A percentile compares a stretch with the other conserved stretches of the same genome.
Conservation (phyloP, 192 early-diverging fungal genomes). For the Linnemannia elongata region DNA sequence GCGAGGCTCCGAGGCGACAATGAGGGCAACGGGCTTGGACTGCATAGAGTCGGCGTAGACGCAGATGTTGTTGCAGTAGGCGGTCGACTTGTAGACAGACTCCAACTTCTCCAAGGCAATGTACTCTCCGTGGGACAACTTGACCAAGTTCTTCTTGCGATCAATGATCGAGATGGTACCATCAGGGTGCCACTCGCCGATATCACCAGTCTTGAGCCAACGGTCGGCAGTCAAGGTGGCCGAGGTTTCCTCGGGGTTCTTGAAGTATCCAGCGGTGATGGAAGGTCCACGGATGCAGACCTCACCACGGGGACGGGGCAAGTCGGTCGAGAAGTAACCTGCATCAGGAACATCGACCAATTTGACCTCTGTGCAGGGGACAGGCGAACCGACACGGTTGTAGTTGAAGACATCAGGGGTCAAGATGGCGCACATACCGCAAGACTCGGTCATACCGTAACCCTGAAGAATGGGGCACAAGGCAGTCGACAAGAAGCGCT, state of each 20-base stretch:
- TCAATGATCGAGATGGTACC: constrained; percentile 91
- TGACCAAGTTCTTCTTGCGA: constrained; percentile 95
- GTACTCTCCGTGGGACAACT: constrained; percentile 91
- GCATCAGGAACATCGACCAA: constrained; percentile 81
- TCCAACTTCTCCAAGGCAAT: constrained; percentile 97
- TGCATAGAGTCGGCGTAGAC: constrained; percentile 82
- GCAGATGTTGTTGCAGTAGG: constrained; percentile 83
- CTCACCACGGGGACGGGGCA: constrained; percentile 82
- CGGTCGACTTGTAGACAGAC: constrained; percentile 84
- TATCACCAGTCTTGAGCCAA: constrained; percentile 93
- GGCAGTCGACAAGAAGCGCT: constrained; percentile 82
- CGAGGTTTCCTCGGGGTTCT: constrained; percentile 74
- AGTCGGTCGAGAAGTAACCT: constrained; percentile 70
- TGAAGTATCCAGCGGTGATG: constrained; percentile 86
- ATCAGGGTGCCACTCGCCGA: constrained; percentile 85
- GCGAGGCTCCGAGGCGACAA: constrained; percentile 75
- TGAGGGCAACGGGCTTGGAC: constrained; percentile 80
- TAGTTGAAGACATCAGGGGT: constrained; percentile 70
- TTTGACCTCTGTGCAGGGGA: constrained; percentile 83
- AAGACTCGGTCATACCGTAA: constrained; percentile 90
- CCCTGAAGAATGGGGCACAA: constrained; percentile 90
- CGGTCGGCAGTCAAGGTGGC: constrained; percentile 81
- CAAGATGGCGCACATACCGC: constrained; percentile 79
- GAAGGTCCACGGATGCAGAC: constrained; percentile 87
- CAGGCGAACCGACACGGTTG: constrained; percentile 80